Evolutionary conservation across 2,329 filamentous ascomycete genomes (phyloP), one percentile per base, ranked within the genome.

Genomic region (Gnomoniopsis smithogilvyi): DNA sequence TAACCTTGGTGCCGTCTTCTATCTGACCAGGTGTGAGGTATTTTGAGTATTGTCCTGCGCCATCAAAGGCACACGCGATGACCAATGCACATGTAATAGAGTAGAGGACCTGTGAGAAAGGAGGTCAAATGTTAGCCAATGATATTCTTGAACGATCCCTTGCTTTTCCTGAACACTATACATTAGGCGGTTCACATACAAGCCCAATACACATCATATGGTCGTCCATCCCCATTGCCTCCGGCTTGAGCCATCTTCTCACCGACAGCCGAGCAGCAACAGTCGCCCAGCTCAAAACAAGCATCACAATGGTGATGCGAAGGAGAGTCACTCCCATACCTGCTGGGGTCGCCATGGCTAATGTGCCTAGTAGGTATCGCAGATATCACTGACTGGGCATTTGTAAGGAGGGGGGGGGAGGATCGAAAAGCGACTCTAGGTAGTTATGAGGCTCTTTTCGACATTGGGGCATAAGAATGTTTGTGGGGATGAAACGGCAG

Each of bases 51-150:
- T 70, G 68, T 1, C 69, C 69, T 21, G 68, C 64, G 49, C 69
- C 69, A 19, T 66, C 64, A 22, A 60, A 70, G n/a, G 62, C 63
- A 26, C 66, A 69, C 2, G 65, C 63, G 57, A 70, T 70, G 38
- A 68, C 67, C 36, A 70, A 58, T 21, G 55, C 19, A 12, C 56
- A 56, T 43, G 67, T 69, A 11, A 69, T 62, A 8, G 67, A 63
- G 50, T 67, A 69, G 33, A 69, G 62, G 11, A 67, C 43, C 67
- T 69, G 21, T 17, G n/a, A 21, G 24, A n/a, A n/a, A n/a, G n/a
- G n/a, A 7, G 36, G 17, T 21, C 6, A 22, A 4, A 11, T 46
- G n/a, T 19, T 19, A 19, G 19, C 17, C 43, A 19, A n/a, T 17
- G 19, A 19, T 46, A 10, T n/a, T 19, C 14, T 6, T 4, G 19